phyloP scores from a whole-genome alignment of 129 eudicot species.

The Tanacetum coccineum region DNA sequence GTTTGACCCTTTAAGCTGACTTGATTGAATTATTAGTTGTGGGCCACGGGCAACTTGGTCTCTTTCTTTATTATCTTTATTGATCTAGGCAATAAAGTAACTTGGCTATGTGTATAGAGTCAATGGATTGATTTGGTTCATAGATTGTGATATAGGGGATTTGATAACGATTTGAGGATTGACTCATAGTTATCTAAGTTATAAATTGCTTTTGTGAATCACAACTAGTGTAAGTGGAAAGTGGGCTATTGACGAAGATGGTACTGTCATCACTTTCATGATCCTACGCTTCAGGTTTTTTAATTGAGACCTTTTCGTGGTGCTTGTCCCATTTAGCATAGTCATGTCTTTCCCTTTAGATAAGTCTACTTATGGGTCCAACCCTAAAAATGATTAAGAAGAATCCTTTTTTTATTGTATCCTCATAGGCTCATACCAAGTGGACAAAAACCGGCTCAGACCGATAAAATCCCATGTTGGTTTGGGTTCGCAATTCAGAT shows the following conservation, averaged over 20 bases:
- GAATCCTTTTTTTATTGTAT: background rate
- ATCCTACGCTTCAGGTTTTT: conserved; percentile 12
- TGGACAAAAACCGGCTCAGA: background rate
- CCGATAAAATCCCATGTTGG: background rate
- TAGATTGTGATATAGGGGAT: conserved; percentile 17
- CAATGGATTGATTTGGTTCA: conserved; percentile 4
- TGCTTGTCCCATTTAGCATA: conserved; percentile 27
- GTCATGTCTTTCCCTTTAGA: conserved; percentile 26
- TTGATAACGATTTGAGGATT: conserved; percentile 20
- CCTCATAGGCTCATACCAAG: background rate
- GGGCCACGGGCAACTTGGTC: conserved; percentile 13
- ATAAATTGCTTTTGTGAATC: conserved; percentile 18
- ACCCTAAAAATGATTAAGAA: background rate
- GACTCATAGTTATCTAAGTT: conserved; percentile 24
- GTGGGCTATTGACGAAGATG: conserved; percentile 31
- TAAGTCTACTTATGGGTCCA: conserved; percentile 24
- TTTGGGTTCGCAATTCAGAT: background rate
- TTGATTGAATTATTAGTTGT: conserved; percentile 5
- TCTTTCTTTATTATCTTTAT: background rate
- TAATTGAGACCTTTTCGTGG: conserved; percentile 26
- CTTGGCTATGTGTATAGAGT: conserved; percentile 14
- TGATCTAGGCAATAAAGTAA: conserved; percentile 17
- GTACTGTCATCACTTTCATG: conserved; percentile 24
- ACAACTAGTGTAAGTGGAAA: conserved; percentile 26
- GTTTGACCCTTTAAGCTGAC: conserved; percentile 3